phyloP scores from a whole-genome alignment of 2,329 filamentous ascomycete genomes.

The Orbilia javanica region DNA sequence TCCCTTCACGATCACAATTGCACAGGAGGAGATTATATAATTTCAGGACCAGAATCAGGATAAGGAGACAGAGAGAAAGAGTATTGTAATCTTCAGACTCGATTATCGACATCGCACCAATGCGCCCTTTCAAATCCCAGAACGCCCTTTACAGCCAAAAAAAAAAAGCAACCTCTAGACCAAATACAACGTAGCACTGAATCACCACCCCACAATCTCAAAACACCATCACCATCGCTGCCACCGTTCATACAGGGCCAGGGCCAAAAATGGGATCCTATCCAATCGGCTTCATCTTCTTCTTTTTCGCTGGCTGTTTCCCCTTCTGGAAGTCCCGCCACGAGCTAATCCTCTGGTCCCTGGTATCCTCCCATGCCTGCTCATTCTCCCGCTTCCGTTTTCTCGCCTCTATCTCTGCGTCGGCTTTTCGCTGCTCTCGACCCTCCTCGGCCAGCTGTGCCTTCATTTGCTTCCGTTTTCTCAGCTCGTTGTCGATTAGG shows the following conservation, averaged over 20 bases:
- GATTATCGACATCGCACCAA: slow-evolving; percentile 12
- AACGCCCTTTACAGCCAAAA: slow-evolving; percentile 30
- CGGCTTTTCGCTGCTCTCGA: slow-evolving; percentile 83
- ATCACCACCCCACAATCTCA: slow-evolving; percentile 1
- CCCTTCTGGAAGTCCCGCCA: slow-evolving; percentile 92
- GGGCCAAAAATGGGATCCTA: slow-evolving; percentile 62
- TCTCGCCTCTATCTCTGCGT: slow-evolving; percentile 83
- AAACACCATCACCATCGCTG: background rate
- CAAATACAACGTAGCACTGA: slow-evolving; percentile 18
- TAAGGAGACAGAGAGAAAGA: background rate
- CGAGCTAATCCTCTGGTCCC: slow-evolving; percentile 90
- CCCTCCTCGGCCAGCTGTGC: slow-evolving; percentile 98
- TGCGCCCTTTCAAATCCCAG: slow-evolving; percentile 22
- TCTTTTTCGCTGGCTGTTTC: slow-evolving; percentile 71
- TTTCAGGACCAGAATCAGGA: slow-evolving; percentile 7
- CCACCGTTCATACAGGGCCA: background rate
- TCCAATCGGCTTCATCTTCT: slow-evolving; percentile 70
- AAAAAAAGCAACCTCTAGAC: slow-evolving; percentile 36
- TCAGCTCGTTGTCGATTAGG: slow-evolving; percentile 90
- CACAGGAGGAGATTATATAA: slow-evolving; percentile 29
- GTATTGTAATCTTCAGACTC: background rate
- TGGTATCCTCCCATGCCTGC: slow-evolving; percentile 91
- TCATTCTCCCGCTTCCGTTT: slow-evolving; percentile 93
- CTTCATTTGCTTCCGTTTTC: slow-evolving; percentile 85
- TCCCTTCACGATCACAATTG: slow-evolving; percentile 15